A percentile compares a stretch with the other conserved stretches of the same genome.
Evolutionary conservation across 176 grass and related monocot species (phyloP).

Genomic region (Zizania latifolia): DNA sequence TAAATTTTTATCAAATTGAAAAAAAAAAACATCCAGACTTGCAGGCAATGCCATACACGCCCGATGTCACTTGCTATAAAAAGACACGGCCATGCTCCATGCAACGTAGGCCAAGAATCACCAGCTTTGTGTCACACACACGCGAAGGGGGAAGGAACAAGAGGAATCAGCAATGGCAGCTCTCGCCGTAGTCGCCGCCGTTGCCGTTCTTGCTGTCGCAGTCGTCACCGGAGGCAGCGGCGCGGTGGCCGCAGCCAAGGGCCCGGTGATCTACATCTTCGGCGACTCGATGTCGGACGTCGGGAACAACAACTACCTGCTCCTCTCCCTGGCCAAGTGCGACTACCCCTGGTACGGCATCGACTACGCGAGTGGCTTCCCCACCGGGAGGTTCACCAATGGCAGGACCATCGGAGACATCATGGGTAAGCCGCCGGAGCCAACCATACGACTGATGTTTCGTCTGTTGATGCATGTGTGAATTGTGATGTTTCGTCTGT

Average conservation of each 20-base stretch:
- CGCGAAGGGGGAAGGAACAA: not conserved
- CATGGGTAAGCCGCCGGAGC: slow-evolving; percentile 73
- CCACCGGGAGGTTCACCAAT: slow-evolving; percentile 90
- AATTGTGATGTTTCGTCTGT: not conserved
- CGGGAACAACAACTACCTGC: slow-evolving; percentile 91
- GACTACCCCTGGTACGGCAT: slow-evolving; percentile 94
- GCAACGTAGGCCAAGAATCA: not conserved
- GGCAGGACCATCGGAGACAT: slow-evolving; percentile 90
- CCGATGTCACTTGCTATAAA: slow-evolving; percentile 31
- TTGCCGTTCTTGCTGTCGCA: slow-evolving; percentile 20
- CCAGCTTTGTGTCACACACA: not conserved
- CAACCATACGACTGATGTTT: not conserved
- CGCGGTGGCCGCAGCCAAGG: not conserved
- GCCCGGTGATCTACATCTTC: slow-evolving; percentile 65
- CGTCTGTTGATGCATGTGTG: not conserved
- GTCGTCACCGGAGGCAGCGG: not conserved
- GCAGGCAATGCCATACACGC: slow-evolving; percentile 3
- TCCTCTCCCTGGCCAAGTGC: slow-evolving; percentile 70
- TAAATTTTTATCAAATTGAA: not conserved
- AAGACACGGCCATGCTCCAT: not conserved
- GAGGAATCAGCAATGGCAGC: slow-evolving; percentile 40
- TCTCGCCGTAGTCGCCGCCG: slow-evolving; percentile 4
- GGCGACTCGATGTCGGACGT: slow-evolving; percentile 96
- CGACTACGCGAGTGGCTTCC: slow-evolving; percentile 49
- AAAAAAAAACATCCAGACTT: slow-evolving; percentile 42